phyloP scores from a whole-genome alignment of 495 filamentous ascomycete species.

The Penicillium soppii region DNA sequence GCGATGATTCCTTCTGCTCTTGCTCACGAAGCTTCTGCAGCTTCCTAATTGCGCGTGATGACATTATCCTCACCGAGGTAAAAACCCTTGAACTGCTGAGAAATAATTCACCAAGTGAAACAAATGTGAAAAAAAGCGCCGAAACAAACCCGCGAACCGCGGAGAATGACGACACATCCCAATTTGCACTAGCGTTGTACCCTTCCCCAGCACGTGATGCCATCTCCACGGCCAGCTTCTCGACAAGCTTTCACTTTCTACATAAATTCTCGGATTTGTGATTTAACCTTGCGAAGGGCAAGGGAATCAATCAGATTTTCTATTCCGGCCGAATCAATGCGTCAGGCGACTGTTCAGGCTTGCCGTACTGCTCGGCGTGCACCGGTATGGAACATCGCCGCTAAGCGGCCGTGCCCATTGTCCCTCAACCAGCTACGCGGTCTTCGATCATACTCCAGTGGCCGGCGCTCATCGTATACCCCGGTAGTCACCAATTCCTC shows the following conservation, averaged over 20 bases:
- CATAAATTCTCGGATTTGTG: background rate
- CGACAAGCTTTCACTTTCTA: background rate
- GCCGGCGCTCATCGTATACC: conserved; percentile 34
- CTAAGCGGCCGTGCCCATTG: conserved; percentile 44
- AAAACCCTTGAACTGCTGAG: background rate
- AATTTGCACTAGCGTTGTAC: conserved; percentile 28
- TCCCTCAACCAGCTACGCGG: conserved; percentile 47
- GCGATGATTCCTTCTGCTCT: conserved; percentile 55
- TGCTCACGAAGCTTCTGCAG: conserved; percentile 64
- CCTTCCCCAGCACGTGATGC: conserved; percentile 20
- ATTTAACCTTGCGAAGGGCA: conserved; percentile 9
- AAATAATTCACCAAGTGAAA: background rate
- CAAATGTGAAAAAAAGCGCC: background rate
- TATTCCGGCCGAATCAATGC: conserved; percentile 47
- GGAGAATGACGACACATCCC: conserved; percentile 43
- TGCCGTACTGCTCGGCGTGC: conserved; percentile 61
- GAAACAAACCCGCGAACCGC: conserved; percentile 32
- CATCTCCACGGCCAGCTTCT: conserved; percentile 16
- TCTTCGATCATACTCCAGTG: conserved; percentile 41
- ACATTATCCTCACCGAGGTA: conserved; percentile 53
- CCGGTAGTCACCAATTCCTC: conserved; percentile 49
- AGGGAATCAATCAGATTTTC: background rate
- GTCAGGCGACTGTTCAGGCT: conserved; percentile 61
- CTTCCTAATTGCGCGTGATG: conserved; percentile 75
- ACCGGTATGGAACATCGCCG: conserved; percentile 51